phyloP scores from a whole-genome alignment of 1,139 yeast species.

The Diutina neorugosa region DNA sequence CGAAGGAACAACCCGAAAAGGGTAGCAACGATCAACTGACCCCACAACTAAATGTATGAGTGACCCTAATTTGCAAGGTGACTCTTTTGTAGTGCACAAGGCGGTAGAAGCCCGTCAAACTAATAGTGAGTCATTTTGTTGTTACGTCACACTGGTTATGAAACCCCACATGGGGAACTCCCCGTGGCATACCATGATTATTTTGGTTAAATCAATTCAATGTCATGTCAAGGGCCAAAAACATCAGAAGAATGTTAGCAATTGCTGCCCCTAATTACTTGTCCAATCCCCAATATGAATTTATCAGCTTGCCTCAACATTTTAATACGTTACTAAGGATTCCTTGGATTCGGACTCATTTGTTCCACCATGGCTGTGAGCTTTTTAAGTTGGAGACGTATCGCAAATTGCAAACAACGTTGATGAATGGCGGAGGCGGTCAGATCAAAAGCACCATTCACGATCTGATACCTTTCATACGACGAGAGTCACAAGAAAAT shows the following conservation, averaged over 20 bases:
- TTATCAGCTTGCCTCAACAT: not conserved
- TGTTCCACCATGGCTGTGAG: slow-evolving; percentile 1
- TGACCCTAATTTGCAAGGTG: too few relatives aligned
- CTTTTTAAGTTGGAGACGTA: slow-evolving; percentile 1
- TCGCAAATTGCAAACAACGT: not conserved
- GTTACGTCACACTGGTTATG: not conserved
- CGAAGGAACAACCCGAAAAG: too few relatives aligned
- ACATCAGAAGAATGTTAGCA: not conserved
- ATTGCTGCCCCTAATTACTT: not conserved
- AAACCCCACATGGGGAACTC: not conserved
- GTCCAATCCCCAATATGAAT: not conserved
- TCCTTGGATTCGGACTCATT: slow-evolving; percentile 2
- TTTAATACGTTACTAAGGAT: not conserved
- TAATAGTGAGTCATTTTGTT: too few relatives aligned
- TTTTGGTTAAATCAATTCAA: not conserved
- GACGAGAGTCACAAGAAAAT: not conserved
- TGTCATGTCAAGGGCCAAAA: not conserved
- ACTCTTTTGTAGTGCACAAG: too few relatives aligned
- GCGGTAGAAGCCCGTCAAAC: too few relatives aligned
- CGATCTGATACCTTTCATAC: not conserved
- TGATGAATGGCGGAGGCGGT: not conserved
- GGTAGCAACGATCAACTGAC: too few relatives aligned
- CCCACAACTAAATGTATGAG: too few relatives aligned
- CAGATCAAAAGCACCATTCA: not conserved
- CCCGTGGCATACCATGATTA: not conserved